Conservation (phyloP, 2,329 filamentous ascomycete species). For the Apiospora arundinis region DNA sequence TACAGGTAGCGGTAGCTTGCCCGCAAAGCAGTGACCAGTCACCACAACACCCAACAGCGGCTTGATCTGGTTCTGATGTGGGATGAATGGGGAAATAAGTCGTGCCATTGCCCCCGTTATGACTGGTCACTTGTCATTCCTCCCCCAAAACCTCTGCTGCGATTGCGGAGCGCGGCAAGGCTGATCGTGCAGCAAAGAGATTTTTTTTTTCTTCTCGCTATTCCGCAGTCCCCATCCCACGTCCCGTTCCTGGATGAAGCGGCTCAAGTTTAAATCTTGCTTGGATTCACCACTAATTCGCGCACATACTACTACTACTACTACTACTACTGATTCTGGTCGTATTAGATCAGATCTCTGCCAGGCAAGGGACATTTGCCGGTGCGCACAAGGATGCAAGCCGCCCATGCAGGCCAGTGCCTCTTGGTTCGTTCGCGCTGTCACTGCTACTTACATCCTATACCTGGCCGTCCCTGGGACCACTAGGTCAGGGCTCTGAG, state of each 20-base stretch:
- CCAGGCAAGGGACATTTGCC: background rate
- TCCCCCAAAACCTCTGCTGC: constrained; percentile 1
- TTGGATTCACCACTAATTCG: background rate
- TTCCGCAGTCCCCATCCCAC: background rate
- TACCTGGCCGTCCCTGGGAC: background rate
- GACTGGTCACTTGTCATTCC: constrained; percentile 5
- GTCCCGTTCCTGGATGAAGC: background rate
- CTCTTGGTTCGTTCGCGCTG: background rate
- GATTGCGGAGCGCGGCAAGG: constrained; percentile 12
- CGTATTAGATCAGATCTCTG: background rate
- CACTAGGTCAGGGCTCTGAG: background rate
- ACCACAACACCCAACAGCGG: no score
- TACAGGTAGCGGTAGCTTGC: background rate
- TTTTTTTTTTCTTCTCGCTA: background rate
- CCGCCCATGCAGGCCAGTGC: background rate
- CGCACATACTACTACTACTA: no score
- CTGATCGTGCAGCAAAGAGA: constrained; percentile 5
- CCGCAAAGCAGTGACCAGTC: background rate
- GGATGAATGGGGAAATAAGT: constrained; percentile 4
- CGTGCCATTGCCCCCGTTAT: background rate
- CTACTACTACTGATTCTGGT: background rate
- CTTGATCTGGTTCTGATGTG: background rate
- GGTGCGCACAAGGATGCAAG: background rate
- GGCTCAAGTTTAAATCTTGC: background rate
- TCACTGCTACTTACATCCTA: background rate